Evolutionary conservation across 83 land plant genomes (phyloP).

Genomic region (Isoetes engelmannii): DNA sequence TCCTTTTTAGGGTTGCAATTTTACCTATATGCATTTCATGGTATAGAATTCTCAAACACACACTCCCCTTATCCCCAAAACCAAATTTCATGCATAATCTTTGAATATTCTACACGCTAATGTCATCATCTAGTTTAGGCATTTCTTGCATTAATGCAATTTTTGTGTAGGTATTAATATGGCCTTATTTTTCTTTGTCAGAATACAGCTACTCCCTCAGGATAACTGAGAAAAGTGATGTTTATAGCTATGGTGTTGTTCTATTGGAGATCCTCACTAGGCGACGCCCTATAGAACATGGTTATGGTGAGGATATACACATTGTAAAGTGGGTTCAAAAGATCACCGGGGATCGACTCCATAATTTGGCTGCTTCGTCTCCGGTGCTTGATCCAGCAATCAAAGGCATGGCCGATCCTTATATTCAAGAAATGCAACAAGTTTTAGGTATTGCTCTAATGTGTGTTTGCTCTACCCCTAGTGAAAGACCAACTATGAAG

Average conservation of each 20-base stretch:
- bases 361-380: not conserved
- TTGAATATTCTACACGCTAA: too few relatives aligned
- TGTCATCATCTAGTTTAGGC: too few relatives aligned
- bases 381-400: slow-evolving; percentile 49
- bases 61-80: too few relatives aligned
- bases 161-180: too few relatives aligned
- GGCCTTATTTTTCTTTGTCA: not conserved
- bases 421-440: slow-evolving; percentile 61
- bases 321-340: slow-evolving; percentile 41
- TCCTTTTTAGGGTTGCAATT: too few relatives aligned
- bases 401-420: slow-evolving; percentile 49
- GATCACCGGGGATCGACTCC: slow-evolving; percentile 12
- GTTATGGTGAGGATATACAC: slow-evolving; percentile 24
- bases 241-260: slow-evolving; percentile 43
- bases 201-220: slow-evolving; percentile 41
- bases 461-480: slow-evolving; percentile 42
- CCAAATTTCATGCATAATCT: too few relatives aligned
- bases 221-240: slow-evolving; percentile 40
- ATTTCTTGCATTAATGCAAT: too few relatives aligned
- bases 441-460: slow-evolving; percentile 50
- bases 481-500: slow-evolving; percentile 68
- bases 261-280: slow-evolving; percentile 38
- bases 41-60: too few relatives aligned
- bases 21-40: too few relatives aligned
- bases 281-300: slow-evolving; percentile 25